phyloP scores from a whole-genome alignment of 257 asterid genomes.

The Solanum boliviense region DNA sequence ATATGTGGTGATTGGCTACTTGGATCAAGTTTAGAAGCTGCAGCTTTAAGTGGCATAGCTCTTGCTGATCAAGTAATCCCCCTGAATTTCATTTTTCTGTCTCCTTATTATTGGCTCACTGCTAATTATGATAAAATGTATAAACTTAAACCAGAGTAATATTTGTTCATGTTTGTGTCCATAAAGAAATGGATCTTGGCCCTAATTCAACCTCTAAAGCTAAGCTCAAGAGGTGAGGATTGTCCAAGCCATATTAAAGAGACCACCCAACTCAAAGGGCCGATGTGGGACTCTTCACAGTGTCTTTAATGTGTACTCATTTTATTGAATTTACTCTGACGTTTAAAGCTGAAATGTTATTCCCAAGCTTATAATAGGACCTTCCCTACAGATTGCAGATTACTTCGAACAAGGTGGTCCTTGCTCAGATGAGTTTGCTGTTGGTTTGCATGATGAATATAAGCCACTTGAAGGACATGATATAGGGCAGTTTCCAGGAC shows the following conservation, averaged over 20 bases:
- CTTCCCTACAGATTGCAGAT: conserved; percentile 65
- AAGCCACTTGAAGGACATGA: conserved; percentile 64
- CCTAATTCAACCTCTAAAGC: background rate
- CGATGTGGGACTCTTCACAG: background rate
- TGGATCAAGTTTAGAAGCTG: conserved; percentile 88
- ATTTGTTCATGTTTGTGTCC: background rate
- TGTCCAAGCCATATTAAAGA: background rate
- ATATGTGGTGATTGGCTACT: conserved; percentile 95
- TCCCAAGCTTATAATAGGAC: background rate
- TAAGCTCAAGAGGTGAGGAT: background rate
- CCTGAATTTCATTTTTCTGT: background rate
- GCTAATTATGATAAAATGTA: background rate
- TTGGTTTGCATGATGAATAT: conserved; percentile 56
- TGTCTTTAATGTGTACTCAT: background rate
- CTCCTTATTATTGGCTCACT: background rate
- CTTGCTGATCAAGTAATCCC: conserved; percentile 80
- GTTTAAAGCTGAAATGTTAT: background rate
- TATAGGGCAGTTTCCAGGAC: conserved; percentile 88
- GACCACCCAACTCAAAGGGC: background rate
- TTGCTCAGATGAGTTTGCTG: conserved; percentile 68
- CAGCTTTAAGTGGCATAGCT: conserved; percentile 91
- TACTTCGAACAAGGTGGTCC: conserved; percentile 66
- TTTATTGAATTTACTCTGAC: background rate
- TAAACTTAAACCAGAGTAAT: background rate
- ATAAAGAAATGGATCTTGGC: background rate